Conservation (phyloP, 148 eudicot genomes). For the Diospyros lotus region DNA sequence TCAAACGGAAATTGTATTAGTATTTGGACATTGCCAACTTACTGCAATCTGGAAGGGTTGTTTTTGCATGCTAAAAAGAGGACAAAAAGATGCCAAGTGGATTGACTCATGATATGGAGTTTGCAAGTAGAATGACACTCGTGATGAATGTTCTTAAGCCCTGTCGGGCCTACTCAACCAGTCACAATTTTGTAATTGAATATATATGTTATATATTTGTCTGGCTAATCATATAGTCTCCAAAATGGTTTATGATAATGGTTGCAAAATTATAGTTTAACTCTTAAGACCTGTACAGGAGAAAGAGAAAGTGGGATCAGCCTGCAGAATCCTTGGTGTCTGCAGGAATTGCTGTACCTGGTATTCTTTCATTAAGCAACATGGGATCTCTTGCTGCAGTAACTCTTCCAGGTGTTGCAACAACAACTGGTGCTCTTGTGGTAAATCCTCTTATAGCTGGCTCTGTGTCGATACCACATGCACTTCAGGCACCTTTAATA, state of each 20-base stretch:
- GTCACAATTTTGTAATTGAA: not conserved
- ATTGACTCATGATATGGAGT: not conserved
- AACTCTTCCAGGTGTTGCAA: constrained; percentile 30
- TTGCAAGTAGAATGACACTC: not conserved
- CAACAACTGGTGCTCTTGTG: constrained; percentile 33
- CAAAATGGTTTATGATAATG: not conserved
- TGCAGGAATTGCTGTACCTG: constrained; percentile 45
- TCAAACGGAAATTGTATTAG: not conserved
- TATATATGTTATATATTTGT: not conserved
- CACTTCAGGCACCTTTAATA: constrained; percentile 40
- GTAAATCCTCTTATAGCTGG: constrained; percentile 26
- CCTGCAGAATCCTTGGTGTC: constrained; percentile 74
- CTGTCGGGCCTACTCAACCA: not conserved
- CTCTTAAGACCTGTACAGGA: constrained; percentile 35
- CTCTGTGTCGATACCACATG: constrained; percentile 19
- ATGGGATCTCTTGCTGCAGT: constrained; percentile 36
- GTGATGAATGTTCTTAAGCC: not conserved
- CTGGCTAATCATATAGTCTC: not conserved
- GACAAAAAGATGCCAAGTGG: not conserved
- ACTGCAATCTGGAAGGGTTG: not conserved
- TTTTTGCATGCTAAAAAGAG: not conserved
- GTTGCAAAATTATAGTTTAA: not conserved
- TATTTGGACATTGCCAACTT: not conserved
- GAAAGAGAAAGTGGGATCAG: constrained; percentile 93
- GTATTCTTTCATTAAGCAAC: constrained; percentile 48